Evolutionary conservation across 345 rosid species (phyloP).

Genomic region (Bruguiera sexangula): DNA sequence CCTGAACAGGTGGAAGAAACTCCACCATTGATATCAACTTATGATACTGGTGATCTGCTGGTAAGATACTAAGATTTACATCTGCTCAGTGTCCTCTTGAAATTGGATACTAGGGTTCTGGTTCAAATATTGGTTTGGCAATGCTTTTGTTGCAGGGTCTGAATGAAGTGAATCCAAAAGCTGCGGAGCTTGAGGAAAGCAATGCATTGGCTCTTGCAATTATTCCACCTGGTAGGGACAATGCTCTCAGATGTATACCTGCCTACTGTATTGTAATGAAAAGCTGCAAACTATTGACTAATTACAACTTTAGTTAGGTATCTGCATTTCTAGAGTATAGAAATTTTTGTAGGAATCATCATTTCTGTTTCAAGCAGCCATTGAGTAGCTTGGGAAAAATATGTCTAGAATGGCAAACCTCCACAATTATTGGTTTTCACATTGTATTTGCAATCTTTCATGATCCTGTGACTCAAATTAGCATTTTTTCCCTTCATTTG

Average conservation of each 20-base stretch:
- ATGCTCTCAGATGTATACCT: background rate
- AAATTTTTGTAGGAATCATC: too few relatives aligned
- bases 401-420: too few relatives aligned
- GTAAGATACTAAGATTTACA: constrained; percentile 36
- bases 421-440: too few relatives aligned
- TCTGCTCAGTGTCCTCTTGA: background rate
- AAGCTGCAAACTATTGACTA: too few relatives aligned
- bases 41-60: constrained; percentile 50
- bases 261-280: too few relatives aligned
- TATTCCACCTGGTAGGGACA: constrained; percentile 55
- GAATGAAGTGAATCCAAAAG: constrained; percentile 66
- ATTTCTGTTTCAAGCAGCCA: too few relatives aligned
- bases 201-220: constrained; percentile 96
- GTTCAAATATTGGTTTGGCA: background rate
- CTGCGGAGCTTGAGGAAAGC: constrained; percentile 70
- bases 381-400: too few relatives aligned
- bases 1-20: constrained; percentile 37
- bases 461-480: too few relatives aligned
- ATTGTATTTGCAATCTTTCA: too few relatives aligned
- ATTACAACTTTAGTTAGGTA: too few relatives aligned
- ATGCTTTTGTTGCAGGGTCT: constrained; percentile 48
- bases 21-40: constrained; percentile 51
- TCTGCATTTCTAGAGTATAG: too few relatives aligned
- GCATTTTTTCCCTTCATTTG: background rate
- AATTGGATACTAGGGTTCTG: background rate